Evolutionary conservation across 805 yeast genomes (phyloP).

Genomic region (Alloascoidea africana): DNA sequence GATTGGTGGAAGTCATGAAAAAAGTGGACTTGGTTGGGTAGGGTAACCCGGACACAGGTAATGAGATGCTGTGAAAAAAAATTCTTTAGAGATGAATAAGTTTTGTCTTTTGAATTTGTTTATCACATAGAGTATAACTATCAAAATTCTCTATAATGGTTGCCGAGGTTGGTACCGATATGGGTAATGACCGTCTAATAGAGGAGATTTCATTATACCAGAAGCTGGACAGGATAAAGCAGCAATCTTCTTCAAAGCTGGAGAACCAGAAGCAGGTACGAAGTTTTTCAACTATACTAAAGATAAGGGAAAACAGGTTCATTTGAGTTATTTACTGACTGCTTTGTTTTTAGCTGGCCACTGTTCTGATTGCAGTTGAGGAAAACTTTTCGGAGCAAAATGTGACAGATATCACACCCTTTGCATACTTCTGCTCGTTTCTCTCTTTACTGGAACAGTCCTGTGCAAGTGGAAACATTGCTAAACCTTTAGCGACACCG

Average conservation of each 20-base stretch:
- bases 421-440: slow-evolving; percentile 77
- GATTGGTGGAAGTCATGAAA: not conserved
- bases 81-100: too few species aligned
- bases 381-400: slow-evolving; percentile 61
- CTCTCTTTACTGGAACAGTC: slow-evolving; percentile 71
- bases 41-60: too few species aligned
- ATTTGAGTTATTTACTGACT: slow-evolving; percentile 1
- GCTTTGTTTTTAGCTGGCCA: slow-evolving; percentile 30
- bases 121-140: too few species aligned
- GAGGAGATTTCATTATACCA: slow-evolving; percentile 28
- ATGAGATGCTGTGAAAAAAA: too few species aligned
- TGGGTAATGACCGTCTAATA: too few species aligned
- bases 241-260: slow-evolving; percentile 62
- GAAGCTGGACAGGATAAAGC: slow-evolving; percentile 50
- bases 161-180: too few species aligned
- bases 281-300: not conserved
- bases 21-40: slow-evolving; percentile 1
- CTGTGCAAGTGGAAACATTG: slow-evolving; percentile 30
- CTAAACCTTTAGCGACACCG: slow-evolving; percentile 47
- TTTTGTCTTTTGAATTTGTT: too few species aligned
- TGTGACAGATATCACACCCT: slow-evolving; percentile 43
- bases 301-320: not conserved
- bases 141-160: too few species aligned
- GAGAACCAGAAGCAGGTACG: slow-evolving; percentile 64
- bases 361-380: slow-evolving; percentile 79